Evolutionary conservation across 208 protist species (phyloP).

Genomic region (Leishmania martiniquensis): DNA sequence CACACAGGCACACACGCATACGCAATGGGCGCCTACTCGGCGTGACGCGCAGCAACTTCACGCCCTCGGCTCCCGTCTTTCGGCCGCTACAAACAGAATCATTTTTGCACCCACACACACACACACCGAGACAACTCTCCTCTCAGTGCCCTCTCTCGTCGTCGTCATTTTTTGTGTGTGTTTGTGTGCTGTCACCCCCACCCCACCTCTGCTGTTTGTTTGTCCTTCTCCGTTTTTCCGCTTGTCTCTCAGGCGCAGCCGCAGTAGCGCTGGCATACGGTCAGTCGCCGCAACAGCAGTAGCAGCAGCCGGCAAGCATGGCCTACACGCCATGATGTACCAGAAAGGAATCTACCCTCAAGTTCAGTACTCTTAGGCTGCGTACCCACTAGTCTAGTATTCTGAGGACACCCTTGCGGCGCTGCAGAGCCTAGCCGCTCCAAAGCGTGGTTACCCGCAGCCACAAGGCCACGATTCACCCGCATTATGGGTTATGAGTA

Average conservation of each 20-base stretch:
- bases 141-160: no score
- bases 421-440: neutral
- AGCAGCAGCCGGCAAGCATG: neutral
- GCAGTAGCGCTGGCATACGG: constrained; percentile 17
- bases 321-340: neutral
- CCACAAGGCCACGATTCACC: neutral
- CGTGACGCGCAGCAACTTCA: no score
- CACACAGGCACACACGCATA: no score
- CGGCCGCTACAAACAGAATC: no score
- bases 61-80: no score
- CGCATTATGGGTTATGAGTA: neutral
- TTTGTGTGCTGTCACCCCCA: no score
- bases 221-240: neutral
- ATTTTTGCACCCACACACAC: no score
- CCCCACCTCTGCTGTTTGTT: no score
- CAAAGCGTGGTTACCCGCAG: neutral
- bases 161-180: no score
- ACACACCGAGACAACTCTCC: no score
- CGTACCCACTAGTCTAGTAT: neutral
- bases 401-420: neutral
- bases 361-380: neutral
- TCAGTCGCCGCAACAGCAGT: constrained; percentile 8
- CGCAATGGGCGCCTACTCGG: no score
- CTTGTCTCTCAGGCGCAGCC: constrained; percentile 3
- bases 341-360: neutral